Percentiles rank a stretch among this genome's conserved stretches.
phyloP scores from a whole-genome alignment of 805 yeast species.

The Myxozyma neglecta region DNA sequence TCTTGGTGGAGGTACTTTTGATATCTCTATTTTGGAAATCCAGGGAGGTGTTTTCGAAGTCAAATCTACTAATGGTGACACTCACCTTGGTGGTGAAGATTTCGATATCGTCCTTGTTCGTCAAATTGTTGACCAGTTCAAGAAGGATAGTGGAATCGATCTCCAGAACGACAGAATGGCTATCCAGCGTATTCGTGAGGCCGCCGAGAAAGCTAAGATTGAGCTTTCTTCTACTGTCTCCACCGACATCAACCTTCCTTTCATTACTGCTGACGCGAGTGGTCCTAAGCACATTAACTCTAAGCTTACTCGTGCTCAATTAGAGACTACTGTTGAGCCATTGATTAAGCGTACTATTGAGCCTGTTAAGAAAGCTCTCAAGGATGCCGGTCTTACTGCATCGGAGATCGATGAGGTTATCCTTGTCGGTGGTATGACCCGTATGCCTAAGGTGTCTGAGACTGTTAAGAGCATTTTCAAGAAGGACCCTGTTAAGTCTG shows the following conservation, averaged over 20 bases:
- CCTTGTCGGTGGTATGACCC: conserved; percentile 87
- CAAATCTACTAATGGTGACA: conserved; percentile 95
- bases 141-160: conserved; percentile 69
- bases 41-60: conserved; percentile 98
- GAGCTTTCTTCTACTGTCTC: conserved; percentile 73
- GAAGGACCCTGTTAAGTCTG: conserved; percentile 83
- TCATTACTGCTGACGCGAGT: conserved; percentile 82
- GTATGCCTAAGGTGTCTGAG: conserved; percentile 85
- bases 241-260: conserved; percentile 78
- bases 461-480: conserved; percentile 76
- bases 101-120: conserved; percentile 85
- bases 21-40: conserved; percentile 92
- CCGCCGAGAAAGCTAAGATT: conserved; percentile 86
- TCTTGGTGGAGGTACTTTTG: conserved; percentile 98
- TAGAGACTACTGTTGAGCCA: conserved; percentile 64
- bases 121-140: conserved; percentile 75
- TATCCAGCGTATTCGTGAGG: conserved; percentile 82
- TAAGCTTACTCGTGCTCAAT: conserved; percentile 64
- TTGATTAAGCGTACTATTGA: conserved; percentile 70
- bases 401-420: conserved; percentile 75
- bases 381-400: conserved; percentile 70
- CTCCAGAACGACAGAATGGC: conserved; percentile 68
- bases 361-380: conserved; percentile 78
- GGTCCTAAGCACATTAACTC: conserved; percentile 79
- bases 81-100: conserved; percentile 92